Percentiles rank a stretch among this genome's conserved stretches.
These are phyloP conservation scores for Penicillium sp. DNA, from an alignment of 2,329 filamentous ascomycete species.

Conservation along the genomic window DNA sequence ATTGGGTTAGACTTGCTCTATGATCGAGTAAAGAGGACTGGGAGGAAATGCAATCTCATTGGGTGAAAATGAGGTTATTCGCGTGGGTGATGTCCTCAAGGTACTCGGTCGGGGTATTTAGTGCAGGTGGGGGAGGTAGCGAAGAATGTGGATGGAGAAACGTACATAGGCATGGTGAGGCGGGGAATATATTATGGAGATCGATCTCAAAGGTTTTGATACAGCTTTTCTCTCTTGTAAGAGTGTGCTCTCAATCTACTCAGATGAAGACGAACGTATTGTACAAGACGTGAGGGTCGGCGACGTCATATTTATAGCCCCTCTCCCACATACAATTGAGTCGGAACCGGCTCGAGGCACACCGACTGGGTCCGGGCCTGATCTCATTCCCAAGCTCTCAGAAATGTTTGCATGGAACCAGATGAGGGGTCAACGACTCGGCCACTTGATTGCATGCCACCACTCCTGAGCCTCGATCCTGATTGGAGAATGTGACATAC, in stretches of 20 bases:
- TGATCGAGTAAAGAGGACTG: background rate
- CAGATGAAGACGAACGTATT: background rate
- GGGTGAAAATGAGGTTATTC: slow-evolving; percentile 5
- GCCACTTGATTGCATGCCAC: background rate
- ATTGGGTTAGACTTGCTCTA: slow-evolving; percentile 7
- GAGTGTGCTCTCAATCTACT: background rate
- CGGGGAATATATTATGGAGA: background rate
- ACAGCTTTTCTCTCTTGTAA: background rate
- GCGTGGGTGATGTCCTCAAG: background rate
- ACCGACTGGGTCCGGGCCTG: background rate
- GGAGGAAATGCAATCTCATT: background rate
- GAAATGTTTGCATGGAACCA: background rate
- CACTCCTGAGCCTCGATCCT: background rate
- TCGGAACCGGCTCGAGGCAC: background rate
- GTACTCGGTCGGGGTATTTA: background rate
- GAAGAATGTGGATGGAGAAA: background rate
- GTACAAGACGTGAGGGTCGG: background rate
- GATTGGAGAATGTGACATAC: slow-evolving; percentile 12
- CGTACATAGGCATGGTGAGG: slow-evolving; percentile 30
- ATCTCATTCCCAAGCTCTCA: background rate
- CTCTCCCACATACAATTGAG: background rate
- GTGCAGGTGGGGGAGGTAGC: no score
- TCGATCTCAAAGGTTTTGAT: background rate
- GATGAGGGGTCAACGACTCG: slow-evolving; percentile 9
- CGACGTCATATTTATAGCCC: slow-evolving; percentile 20